Base-by-base conservation (phyloP, 2,329 filamentous ascomycete species). In the Pyrenophora teres region DNA sequence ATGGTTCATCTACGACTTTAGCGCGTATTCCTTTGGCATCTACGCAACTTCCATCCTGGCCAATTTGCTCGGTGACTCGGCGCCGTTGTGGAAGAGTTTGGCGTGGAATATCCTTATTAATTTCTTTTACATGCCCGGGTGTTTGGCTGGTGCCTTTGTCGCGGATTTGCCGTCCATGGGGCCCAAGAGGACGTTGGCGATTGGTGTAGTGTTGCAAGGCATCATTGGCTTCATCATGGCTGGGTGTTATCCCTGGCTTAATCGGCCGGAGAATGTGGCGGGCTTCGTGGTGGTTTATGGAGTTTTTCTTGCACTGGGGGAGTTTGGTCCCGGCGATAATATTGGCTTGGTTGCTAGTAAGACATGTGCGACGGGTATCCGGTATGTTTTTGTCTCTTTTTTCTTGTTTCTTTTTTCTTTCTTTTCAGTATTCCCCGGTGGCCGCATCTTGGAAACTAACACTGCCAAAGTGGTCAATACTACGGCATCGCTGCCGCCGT, bases 101-200 rank as follows among this genome's bases (percentile, higher is more conserved):
- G 92, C 91, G 35, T 96, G 91, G 91, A 92, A 90, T 69, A 91
- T 88, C 0, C 82, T 96, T 36, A 85, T 95, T 77, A 96, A 94
- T 72, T 77, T 91, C 56, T 96, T 96, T 74, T 95, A 95, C 73
- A 82, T 96, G 41, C 92, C 91, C 0, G 92, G 92, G 1, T 89
- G 90, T 19, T 79, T 92, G 45, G 74, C 88, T 3, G 92, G 92
- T 16, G 88, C 90, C 0, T 89, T 89, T 49, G 77, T 89, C 6
- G 88, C 86, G 21, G 92, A 97, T 74, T 15, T 72, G 9, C 68
- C 68, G 3, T 85, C 81, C 76, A 77, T 95, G 43, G 92, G 92
- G 0, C 91, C 92, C 0, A 86, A 87, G 50, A 84, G 87, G 60
- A 87, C 89, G 1, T 80, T 97, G 0, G 83, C 84, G 2, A 73